Conservation (phyloP, 2,329 filamentous ascomycete species). For the Chrysoporthe deuterocubensis region DNA sequence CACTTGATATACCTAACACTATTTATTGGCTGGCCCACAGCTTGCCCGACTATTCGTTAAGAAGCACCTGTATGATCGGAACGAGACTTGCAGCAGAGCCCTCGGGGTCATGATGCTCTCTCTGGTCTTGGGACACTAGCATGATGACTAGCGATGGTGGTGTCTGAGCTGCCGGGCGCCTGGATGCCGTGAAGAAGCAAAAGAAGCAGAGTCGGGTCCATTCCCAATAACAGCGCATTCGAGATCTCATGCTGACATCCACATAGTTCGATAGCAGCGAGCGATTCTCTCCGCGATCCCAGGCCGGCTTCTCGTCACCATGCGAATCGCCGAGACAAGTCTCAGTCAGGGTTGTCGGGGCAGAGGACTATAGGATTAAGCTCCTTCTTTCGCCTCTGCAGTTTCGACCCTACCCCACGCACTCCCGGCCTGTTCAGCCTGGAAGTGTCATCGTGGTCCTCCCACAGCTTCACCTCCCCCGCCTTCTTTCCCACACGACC, state of each 20-base stretch:
- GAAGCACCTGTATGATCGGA: too few relatives aligned
- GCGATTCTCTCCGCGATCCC: too few relatives aligned
- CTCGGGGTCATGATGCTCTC: too few relatives aligned
- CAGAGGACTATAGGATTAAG: too few relatives aligned
- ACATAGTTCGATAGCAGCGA: background rate
- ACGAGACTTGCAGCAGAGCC: too few relatives aligned
- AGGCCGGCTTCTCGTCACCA: background rate
- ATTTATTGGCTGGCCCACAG: background rate
- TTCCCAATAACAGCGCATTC: background rate
- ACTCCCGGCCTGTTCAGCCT: too few relatives aligned
- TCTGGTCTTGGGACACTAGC: background rate
- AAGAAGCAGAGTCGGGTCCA: background rate
- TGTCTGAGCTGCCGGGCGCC: background rate
- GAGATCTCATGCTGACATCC: background rate
- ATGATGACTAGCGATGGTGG: background rate
- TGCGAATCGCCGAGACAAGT: too few relatives aligned
- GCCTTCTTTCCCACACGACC: background rate
- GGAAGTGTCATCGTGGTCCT: too few relatives aligned
- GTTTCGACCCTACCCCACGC: too few relatives aligned
- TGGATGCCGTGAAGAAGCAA: background rate
- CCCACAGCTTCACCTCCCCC: background rate
- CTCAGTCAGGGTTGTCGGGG: too few relatives aligned
- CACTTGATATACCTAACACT: too few relatives aligned
- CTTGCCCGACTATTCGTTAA: too few relatives aligned
- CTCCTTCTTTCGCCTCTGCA: background rate